Conservation (phyloP, 495 filamentous ascomycete species). For the Aspergillus asperescens region DNA sequence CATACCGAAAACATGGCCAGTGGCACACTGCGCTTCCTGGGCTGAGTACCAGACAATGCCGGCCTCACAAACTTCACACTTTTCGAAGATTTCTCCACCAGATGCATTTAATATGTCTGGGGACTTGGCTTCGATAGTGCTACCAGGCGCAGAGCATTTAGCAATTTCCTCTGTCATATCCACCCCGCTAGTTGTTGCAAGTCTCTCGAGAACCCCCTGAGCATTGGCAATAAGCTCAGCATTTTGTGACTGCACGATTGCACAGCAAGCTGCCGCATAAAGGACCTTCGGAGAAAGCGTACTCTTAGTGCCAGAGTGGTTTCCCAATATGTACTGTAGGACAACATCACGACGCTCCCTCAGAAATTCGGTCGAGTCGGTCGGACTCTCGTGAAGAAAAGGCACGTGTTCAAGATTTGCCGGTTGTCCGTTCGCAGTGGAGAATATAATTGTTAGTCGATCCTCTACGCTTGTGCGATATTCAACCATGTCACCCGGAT, state of each 20-base stretch:
- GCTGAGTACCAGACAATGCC: constrained; percentile 35
- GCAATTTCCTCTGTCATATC: constrained; percentile 33
- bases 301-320: constrained; percentile 8
- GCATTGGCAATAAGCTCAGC: constrained; percentile 24
- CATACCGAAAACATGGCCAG: constrained; percentile 48
- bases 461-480: constrained; percentile 42
- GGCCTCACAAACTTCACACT: constrained; percentile 45
- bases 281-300: constrained; percentile 26
- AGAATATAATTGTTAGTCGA: constrained; percentile 34
- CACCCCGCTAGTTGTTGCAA: constrained; percentile 23
- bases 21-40: constrained; percentile 39
- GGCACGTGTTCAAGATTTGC: constrained; percentile 2
- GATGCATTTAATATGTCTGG: constrained; percentile 20
- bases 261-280: constrained; percentile 38
- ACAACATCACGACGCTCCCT: constrained; percentile 23
- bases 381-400: constrained; percentile 8
- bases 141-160: constrained; percentile 19
- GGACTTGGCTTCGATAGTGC: constrained; percentile 23
- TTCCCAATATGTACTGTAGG: constrained; percentile 29
- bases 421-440: constrained; percentile 11
- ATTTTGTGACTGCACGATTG: constrained; percentile 28
- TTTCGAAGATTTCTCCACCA: constrained; percentile 33
- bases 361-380: constrained; percentile 10
- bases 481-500: constrained; percentile 51
- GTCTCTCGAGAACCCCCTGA: constrained; percentile 25